Evolutionary conservation across 306 rosid species (phyloP).

Genomic region (Cucurbita maxima): DNA sequence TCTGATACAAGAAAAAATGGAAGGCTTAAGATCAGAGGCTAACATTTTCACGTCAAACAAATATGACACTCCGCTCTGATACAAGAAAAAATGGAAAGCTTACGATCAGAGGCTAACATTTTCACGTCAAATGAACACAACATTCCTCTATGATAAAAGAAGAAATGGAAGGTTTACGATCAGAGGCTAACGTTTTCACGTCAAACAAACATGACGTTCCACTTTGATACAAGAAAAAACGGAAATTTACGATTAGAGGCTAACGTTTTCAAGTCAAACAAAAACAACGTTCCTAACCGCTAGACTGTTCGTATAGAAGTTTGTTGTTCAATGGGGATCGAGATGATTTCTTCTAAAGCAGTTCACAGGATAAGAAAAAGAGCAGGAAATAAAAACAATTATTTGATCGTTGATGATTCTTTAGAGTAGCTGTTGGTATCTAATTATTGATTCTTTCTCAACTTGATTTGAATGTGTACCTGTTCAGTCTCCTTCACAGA

Average conservation of each 20-base stretch:
- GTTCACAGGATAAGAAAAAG: neutral
- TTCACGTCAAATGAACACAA: neutral
- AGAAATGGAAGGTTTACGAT: no score
- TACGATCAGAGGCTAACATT: neutral
- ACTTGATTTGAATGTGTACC: constrained; percentile 11
- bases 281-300: neutral
- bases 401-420: neutral
- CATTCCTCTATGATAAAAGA: neutral
- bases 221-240: no score
- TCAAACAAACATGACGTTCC: no score
- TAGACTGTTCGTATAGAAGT: neutral
- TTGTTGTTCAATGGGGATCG: neutral
- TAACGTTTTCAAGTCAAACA: no score
- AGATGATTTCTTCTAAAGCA: neutral
- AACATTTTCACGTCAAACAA: neutral
- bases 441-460: neutral
- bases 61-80: no score
- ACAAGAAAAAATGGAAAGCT: no score
- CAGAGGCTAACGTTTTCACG: no score
- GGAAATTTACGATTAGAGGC: no score
- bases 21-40: neutral
- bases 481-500: constrained; percentile 25
- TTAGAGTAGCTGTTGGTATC: neutral
- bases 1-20: no score
- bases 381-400: neutral